These are phyloP conservation scores for Suhomyces faveliae DNA, from an alignment of 805 yeast genomes.

Conservation along the genomic window DNA sequence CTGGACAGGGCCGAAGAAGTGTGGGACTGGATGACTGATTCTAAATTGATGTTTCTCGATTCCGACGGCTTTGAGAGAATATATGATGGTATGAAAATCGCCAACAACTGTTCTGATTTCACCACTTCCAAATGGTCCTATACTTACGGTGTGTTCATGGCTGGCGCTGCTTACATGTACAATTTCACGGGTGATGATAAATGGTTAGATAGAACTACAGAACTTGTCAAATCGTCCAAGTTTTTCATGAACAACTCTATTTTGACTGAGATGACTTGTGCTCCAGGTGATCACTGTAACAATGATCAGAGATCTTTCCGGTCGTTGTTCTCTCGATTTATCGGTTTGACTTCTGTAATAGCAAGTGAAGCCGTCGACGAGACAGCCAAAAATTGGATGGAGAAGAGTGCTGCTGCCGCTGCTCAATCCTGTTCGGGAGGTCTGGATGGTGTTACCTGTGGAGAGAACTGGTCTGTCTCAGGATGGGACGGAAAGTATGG, in stretches of 20 bases:
- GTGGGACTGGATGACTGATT: constrained; percentile 75
- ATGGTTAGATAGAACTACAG: constrained; percentile 42
- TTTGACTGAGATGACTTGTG: constrained; percentile 66
- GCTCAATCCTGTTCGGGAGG: constrained; percentile 78
- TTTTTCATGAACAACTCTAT: constrained; percentile 49
- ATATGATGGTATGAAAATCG: constrained; percentile 59
- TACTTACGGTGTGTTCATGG: constrained; percentile 63
- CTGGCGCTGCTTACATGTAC: constrained; percentile 71
- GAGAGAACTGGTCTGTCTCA: constrained; percentile 57
- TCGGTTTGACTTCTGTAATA: constrained; percentile 56
- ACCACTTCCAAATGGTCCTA: constrained; percentile 62
- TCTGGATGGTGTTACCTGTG: constrained; percentile 80
- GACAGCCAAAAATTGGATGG: constrained; percentile 34
- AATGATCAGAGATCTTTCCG: constrained; percentile 76
- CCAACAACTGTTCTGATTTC: constrained; percentile 47
- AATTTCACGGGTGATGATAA: constrained; percentile 50
- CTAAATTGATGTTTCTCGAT: constrained; percentile 16
- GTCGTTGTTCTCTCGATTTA: constrained; percentile 63
- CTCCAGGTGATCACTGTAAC: constrained; percentile 51
- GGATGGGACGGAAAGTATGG: constrained; percentile 71
- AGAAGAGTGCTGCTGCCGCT: constrained; percentile 61
- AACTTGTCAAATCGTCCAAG: constrained; percentile 36
- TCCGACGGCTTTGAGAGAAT: constrained; percentile 31
- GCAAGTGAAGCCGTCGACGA: constrained; percentile 43
- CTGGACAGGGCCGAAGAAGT: constrained; percentile 70